Evolutionary conservation across 2,329 filamentous ascomycete species (phyloP).

Genomic region (Lecanicillium sp.): DNA sequence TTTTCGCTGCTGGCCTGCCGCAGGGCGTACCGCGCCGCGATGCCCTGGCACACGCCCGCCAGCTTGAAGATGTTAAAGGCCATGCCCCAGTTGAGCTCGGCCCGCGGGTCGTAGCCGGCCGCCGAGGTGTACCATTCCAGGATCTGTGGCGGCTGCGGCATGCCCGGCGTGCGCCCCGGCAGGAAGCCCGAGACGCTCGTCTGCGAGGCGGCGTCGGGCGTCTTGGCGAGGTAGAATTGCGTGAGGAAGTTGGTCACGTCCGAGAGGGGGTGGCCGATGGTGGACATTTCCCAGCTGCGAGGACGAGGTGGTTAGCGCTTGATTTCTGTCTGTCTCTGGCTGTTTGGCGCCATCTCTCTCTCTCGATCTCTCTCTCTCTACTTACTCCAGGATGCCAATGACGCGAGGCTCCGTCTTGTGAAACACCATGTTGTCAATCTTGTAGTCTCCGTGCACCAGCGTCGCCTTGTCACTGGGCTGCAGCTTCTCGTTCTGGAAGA

Average conservation of each 20-base stretch:
- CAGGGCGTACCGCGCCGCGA: slow-evolving; percentile 77
- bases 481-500: slow-evolving; percentile 61
- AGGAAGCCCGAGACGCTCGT: slow-evolving; percentile 44
- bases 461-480: slow-evolving; percentile 73
- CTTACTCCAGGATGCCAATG: slow-evolving; percentile 82
- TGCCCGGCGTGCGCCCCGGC: slow-evolving; percentile 55
- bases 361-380: slow-evolving; percentile 9
- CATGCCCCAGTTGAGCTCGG: slow-evolving; percentile 52
- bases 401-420: slow-evolving; percentile 82
- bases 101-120: slow-evolving; percentile 62
- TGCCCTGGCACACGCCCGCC: slow-evolving; percentile 70
- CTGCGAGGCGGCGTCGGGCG: slow-evolving; percentile 14
- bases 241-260: slow-evolving; percentile 73
- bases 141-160: slow-evolving; percentile 38
- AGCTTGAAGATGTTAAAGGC: slow-evolving; percentile 56
- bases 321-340: too few relatives aligned
- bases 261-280: slow-evolving; percentile 89
- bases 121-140: slow-evolving; percentile 33
- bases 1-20: slow-evolving; percentile 85
- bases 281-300: slow-evolving; percentile 88
- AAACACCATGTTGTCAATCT: slow-evolving; percentile 87
- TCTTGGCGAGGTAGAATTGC: slow-evolving; percentile 29
- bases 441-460: slow-evolving; percentile 92
- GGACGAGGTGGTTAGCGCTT: slow-evolving; percentile 3
- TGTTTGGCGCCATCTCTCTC: too few relatives aligned